Base-by-base conservation (phyloP, 352 stramenopile genomes). In the Albugo candida region DNA sequence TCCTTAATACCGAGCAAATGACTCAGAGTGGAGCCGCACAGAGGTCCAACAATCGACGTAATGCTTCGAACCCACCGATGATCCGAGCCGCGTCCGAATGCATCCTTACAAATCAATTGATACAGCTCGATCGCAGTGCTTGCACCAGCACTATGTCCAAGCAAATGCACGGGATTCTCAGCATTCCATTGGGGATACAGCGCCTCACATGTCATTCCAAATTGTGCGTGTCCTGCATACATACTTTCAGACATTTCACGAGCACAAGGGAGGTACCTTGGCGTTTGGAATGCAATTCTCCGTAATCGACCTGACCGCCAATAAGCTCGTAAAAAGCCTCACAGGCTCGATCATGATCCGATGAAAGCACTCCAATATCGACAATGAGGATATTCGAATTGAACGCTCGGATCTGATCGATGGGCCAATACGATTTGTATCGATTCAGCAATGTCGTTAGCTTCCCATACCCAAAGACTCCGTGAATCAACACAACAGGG, bases 401-500 rank as follows among this genome's bases (percentile, higher is more conserved):
- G 14, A 47, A 13, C 0, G 17, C n/a, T n/a, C 54, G 27, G 8
- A 56, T 36, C 16, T 54, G 14, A 1, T 36, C 38, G 0, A 40
- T 21, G 10, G 51, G 51, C 51, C 51, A 56, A 38, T 56, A 56
- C 38, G 46, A 38, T 10, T 20, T 16, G 11, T 20, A 46, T 21
- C n/a, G 36, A 16, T 65, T 65, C 57, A 52, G 65, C 13, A 69
- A 49, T 14, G 58, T 56, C 14, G 47, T 49, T 13, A 45, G 14
- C 12, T 48, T 51, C 19, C 59, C 59, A 34, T 60, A 64, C 6
- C 59, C 59, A 53, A 65, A 65, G 19, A 56, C n/a, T 11, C 58
- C 59, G 44, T 66, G 59, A 39, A 66, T 53, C 18, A 66, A 47
- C 21, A 66, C 56, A 16, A 61, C 53, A 0, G 56, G 59, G 24